Base-by-base conservation (phyloP, 108 stramenopile species). In the Nitzschia inconspicua region DNA sequence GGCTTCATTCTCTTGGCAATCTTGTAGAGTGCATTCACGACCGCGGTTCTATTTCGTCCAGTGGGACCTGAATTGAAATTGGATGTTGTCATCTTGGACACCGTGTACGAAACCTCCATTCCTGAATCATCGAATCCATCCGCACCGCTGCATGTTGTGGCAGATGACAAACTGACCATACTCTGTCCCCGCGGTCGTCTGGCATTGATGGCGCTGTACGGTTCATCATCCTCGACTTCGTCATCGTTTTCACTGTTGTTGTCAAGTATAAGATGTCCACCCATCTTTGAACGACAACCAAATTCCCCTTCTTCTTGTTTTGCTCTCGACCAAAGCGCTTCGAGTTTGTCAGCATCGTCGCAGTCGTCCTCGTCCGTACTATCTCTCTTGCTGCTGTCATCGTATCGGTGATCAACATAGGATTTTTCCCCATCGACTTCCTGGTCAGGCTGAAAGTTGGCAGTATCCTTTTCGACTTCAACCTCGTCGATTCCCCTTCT, bases 31-130 rank as follows among this genome's bases (percentile, higher is more conserved):
- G 74, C 82, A 4, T 63, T 53, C 14, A 85, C 47, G 1, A 85
- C 80, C n/a, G 57, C 18, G n/a, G 25, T 65, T 46, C 82, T 60
- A 4, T 54, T 68, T 55, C 70, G 60, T 11, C 77, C 88, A 6
- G 68, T 79, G 6, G 82, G 84, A 0, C 79, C 82, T 0, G 37
- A 10, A 8, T 25, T 27, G 6, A 31, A 43, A 2, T 43, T 40
- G 11, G 34, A 39, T 14, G 43, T 30, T 1, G 26, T 13, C 5
- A 18, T 32, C 18, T 54, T 40, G 13, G 22, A 30, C 1, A 41
- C 31, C 13, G 70, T 53, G 56, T 65, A 66, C 8, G 72, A 73
- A 20, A 79, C 66, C 46, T 80, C 50, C 73, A 80, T 67, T 3
- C 53, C 54, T 20, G 60, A 48, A 8, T 72, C 66, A 48, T 67